Percentiles rank a stretch among this genome's conserved stretches.
phyloP scores from a whole-genome alignment of 352 stramenopile genomes.

The Chrysophaeum taylorii region DNA sequence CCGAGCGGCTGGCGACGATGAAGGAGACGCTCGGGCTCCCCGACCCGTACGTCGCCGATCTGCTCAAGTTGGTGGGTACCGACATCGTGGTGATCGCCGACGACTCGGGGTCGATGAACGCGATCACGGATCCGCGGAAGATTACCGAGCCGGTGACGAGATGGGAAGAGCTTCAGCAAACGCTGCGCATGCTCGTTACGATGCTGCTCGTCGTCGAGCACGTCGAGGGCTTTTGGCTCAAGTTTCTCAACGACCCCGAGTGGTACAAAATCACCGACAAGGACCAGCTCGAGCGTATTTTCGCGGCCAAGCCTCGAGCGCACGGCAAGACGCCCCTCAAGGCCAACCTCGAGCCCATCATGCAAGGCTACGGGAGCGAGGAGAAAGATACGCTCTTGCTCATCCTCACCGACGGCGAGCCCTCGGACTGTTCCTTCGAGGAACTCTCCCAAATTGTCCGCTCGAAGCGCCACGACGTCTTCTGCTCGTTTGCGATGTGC shows the following conservation, averaged over 20 bases:
- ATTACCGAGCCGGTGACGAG: not conserved
- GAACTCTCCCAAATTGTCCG: not conserved
- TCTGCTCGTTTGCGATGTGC: not conserved
- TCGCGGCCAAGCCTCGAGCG: not conserved
- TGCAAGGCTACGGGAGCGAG: not conserved
- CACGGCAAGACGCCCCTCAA: not conserved
- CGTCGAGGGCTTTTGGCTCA: not conserved
- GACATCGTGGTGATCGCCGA: constrained; percentile 7
- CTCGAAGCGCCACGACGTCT: not conserved
- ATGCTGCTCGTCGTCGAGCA: constrained; percentile 12
- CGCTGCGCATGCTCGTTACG: not conserved
- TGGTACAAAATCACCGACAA: constrained; percentile 1
- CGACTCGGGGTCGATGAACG: constrained; percentile 5
- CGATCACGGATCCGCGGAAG: not conserved
- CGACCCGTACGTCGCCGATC: too few species aligned
- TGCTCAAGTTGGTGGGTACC: not conserved
- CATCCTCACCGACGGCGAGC: constrained; percentile 1
- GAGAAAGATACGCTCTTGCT: not conserved
- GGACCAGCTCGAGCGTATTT: not conserved
- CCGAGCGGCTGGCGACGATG: too few species aligned
- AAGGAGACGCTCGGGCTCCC: too few species aligned
- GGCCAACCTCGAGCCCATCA: not conserved
- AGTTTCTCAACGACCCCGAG: constrained; percentile 1
- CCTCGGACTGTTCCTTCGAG: not conserved
- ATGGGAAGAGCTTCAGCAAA: not conserved